A percentile compares a stretch with the other conserved stretches of the same genome.
phyloP scores from a whole-genome alignment of 768 basidiomycete species.

The Symmetrospora coprosmae region DNA sequence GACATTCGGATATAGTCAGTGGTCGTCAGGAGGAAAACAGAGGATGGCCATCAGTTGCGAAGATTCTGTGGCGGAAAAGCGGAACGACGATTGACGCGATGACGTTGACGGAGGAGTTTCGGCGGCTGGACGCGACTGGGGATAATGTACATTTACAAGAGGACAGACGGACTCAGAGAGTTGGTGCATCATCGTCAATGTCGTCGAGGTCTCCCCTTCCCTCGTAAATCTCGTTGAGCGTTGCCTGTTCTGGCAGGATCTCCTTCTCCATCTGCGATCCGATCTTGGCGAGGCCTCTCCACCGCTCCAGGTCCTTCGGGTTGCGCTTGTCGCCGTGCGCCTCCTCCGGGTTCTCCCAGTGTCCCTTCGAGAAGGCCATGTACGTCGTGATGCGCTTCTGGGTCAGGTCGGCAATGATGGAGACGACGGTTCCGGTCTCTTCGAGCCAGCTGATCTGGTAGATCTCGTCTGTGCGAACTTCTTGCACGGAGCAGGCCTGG shows the following conservation, averaged over 20 bases:
- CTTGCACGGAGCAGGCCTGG: slow-evolving; percentile 21
- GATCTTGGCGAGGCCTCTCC: slow-evolving; percentile 24
- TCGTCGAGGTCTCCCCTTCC: slow-evolving; percentile 22
- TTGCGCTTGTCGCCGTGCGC: slow-evolving; percentile 30
- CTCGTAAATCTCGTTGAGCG: slow-evolving; percentile 20
- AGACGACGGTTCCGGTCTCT: slow-evolving; percentile 26
- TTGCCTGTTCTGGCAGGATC: slow-evolving; percentile 23
- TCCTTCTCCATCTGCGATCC: slow-evolving; percentile 19
- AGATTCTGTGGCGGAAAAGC: too few relatives aligned
- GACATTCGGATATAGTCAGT: too few relatives aligned
- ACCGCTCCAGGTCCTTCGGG: slow-evolving; percentile 22
- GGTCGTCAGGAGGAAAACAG: too few relatives aligned
- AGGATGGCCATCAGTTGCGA: too few relatives aligned
- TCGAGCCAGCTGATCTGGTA: slow-evolving; percentile 28
- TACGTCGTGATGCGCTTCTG: slow-evolving; percentile 22
- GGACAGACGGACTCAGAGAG: too few relatives aligned
- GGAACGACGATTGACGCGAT: too few relatives aligned
- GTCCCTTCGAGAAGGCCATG: slow-evolving; percentile 25
- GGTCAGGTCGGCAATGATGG: slow-evolving; percentile 22
- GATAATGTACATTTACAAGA: too few relatives aligned
- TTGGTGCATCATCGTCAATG: slow-evolving; percentile 22
- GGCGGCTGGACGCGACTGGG: too few relatives aligned
- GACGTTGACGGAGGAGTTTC: too few relatives aligned
- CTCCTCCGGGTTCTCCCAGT: slow-evolving; percentile 21
- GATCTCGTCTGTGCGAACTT: slow-evolving; percentile 23